These are phyloP conservation scores for Abortiporus biennis DNA, from an alignment of 1,284 basidiomycete species.

Conservation along the genomic window DNA sequence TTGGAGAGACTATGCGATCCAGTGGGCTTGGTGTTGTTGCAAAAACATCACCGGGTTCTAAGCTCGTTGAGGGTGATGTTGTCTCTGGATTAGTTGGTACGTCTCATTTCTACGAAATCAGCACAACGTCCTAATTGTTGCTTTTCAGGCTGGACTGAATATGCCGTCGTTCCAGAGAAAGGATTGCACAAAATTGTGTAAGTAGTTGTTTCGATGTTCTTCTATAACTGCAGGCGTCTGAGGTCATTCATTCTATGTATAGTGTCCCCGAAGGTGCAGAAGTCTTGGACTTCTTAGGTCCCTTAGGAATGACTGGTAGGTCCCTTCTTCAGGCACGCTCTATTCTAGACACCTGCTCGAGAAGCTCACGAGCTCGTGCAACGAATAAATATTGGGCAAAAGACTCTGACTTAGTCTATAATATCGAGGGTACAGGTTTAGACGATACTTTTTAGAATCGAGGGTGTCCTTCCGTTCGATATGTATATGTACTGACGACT, in stretches of 20 bases:
- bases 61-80: conserved; percentile 58
- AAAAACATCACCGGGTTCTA: conserved; percentile 45
- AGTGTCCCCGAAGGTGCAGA: conserved; percentile 51
- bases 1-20: conserved; percentile 82
- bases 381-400: too few species aligned
- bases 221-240: not conserved
- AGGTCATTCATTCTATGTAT: conserved; percentile 4
- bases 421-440: too few species aligned
- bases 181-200: conserved; percentile 48
- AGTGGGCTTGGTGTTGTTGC: conserved; percentile 66
- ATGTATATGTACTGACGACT: not conserved
- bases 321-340: too few species aligned
- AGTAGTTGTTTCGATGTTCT: conserved; percentile 7
- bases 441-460: too few species aligned
- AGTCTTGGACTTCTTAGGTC: conserved; percentile 72
- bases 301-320: conserved; percentile 68
- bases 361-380: too few species aligned
- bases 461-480: too few species aligned
- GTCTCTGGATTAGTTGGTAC: conserved; percentile 56
- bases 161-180: conserved; percentile 56
- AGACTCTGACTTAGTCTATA: too few species aligned
- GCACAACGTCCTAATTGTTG: conserved; percentile 7
- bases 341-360: too few species aligned
- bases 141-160: conserved; percentile 71
- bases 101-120: conserved; percentile 16